Percentiles rank a stretch among this genome's conserved stretches.
phyloP scores from a whole-genome alignment of 495 filamentous ascomycete species.

The Rusavskia elegans region DNA sequence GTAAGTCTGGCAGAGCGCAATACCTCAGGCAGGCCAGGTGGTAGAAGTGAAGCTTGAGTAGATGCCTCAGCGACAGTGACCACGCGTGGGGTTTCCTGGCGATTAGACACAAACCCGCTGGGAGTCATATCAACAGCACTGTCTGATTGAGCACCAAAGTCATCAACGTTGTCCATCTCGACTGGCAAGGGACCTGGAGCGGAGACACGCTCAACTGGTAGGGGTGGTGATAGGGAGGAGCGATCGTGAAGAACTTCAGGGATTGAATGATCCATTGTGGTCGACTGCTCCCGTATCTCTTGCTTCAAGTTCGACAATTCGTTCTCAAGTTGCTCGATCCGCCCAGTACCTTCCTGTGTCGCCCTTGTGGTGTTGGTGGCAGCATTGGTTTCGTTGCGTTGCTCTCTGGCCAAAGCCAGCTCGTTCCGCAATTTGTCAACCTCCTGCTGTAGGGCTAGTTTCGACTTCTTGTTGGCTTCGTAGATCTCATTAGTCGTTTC shows the following conservation, averaged over 20 bases:
- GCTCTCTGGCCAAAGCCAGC: constrained; percentile 26
- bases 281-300: constrained; percentile 7
- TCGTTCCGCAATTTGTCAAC: constrained; percentile 36
- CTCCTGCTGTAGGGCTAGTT: constrained; percentile 32
- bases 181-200: no score
- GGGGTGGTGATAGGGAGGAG: neutral
- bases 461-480: constrained; percentile 33
- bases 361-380: constrained; percentile 3
- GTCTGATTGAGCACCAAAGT: neutral
- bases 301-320: constrained; percentile 14
- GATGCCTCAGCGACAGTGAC: constrained; percentile 4
- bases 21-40: neutral
- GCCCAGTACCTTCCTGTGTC: constrained; percentile 8
- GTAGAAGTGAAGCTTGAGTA: constrained; percentile 7
- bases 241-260: neutral
- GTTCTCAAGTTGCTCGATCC: constrained; percentile 23
- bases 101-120: neutral
- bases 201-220: no score
- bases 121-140: neutral
- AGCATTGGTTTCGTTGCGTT: constrained; percentile 9
- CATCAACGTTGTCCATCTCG: no score
- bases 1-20: constrained; percentile 54
- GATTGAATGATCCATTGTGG: neutral
- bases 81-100: neutral
- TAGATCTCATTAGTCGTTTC: constrained; percentile 57